Conservation (phyloP, 768 basidiomycete species). For the Phanerochaete sordida region DNA sequence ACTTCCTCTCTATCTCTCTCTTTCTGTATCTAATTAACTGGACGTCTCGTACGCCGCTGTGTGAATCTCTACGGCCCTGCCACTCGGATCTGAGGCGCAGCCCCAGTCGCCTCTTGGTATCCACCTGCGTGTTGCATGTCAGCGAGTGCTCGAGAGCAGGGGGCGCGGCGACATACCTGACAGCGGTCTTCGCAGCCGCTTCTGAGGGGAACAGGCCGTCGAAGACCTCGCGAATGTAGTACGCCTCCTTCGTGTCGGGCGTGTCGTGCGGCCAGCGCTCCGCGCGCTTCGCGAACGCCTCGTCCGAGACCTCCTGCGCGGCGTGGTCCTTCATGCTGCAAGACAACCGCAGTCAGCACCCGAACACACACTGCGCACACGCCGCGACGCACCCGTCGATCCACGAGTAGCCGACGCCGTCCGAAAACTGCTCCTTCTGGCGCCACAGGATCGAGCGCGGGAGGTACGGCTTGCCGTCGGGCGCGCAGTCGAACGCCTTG, state of each 20-base stretch:
- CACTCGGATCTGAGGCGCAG: conserved; percentile 90
- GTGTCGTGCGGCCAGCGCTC: conserved; percentile 77
- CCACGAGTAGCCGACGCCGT: conserved; percentile 98
- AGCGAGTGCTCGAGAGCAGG: background rate
- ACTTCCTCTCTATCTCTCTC: background rate
- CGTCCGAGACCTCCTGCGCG: conserved; percentile 71
- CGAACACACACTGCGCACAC: background rate
- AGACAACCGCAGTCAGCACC: background rate
- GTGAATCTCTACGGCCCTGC: conserved; percentile 94
- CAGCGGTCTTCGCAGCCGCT: conserved; percentile 86
- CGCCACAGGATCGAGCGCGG: conserved; percentile 95
- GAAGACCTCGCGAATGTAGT: conserved; percentile 88
- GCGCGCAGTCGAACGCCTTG: conserved; percentile 89
- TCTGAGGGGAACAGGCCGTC: conserved; percentile 83
- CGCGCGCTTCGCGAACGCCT: conserved; percentile 64
- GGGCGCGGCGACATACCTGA: conserved; percentile 52
- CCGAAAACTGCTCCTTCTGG: conserved; percentile 99
- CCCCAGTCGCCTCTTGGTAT: conserved; percentile 97
- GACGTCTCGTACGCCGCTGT: conserved; percentile 69
- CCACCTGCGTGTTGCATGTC: conserved; percentile 53
- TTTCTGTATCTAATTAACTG: conserved; percentile 6
- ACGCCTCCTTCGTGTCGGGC: conserved; percentile 97
- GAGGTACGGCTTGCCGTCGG: conserved; percentile 82
- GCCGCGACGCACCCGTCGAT: conserved; percentile 75
- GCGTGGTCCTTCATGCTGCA: conserved; percentile 88